Evolutionary conservation across 768 basidiomycete genomes (phyloP).

Genomic region (Leccinum ochraceum): DNA sequence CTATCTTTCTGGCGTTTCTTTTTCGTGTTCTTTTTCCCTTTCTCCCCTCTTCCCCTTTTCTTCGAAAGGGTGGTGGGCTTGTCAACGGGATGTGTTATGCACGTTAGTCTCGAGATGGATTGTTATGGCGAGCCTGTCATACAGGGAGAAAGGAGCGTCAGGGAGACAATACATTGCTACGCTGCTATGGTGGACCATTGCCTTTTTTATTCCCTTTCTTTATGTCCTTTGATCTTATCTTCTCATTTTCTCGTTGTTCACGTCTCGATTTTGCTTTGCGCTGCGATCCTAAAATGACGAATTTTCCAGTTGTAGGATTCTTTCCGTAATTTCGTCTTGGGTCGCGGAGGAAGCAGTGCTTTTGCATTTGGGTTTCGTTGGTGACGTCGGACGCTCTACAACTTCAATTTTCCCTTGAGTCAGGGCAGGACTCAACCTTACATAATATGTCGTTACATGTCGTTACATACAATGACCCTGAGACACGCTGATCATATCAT

Average conservation of each 20-base stretch:
- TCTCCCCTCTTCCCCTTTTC: neutral
- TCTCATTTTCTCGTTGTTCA: neutral
- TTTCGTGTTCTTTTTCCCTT: neutral
- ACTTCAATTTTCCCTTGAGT: neutral
- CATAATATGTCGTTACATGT: neutral
- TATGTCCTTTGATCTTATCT: neutral
- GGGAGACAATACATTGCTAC: neutral
- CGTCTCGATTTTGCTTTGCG: neutral
- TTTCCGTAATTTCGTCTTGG: neutral
- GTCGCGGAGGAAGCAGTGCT: neutral
- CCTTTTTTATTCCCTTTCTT: neutral
- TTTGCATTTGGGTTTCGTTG: neutral
- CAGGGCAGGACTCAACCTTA: neutral
- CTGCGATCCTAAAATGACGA: neutral
- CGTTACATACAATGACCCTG: neutral
- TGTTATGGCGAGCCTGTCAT: neutral
- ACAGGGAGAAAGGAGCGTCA: neutral
- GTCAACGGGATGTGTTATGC: neutral
- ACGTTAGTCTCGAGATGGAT: neutral
- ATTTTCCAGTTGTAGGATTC: conserved; percentile 1
- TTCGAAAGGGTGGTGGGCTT: neutral
- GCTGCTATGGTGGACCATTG: neutral
- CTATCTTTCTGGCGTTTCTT: neutral
- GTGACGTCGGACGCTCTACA: neutral
- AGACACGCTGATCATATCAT: neutral